These are phyloP conservation scores for Chlorella ohadii DNA, from an alignment of 139 green algal genomes.

Conservation along the genomic window DNA sequence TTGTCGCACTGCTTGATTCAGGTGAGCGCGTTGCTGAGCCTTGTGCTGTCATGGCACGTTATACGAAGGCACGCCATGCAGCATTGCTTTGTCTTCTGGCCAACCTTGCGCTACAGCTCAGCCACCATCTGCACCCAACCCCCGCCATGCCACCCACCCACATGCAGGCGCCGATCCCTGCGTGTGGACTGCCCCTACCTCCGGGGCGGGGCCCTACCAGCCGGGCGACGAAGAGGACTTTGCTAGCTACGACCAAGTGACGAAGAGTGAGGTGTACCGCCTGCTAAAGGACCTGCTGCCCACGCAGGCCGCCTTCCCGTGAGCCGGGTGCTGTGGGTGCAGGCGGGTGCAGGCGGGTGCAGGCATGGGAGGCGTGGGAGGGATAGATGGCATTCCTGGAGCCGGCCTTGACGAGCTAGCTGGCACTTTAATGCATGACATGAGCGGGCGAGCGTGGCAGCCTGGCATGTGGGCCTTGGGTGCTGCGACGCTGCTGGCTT, in stretches of 20 bases:
- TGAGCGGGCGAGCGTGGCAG: too few relatives aligned
- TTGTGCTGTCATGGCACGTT: not conserved
- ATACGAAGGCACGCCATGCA: not conserved
- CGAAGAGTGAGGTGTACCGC: not conserved
- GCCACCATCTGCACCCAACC: too few relatives aligned
- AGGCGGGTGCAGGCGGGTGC: too few relatives aligned
- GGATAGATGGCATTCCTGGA: too few relatives aligned
- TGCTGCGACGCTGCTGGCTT: too few relatives aligned
- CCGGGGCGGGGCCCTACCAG: not conserved
- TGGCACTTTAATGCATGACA: too few relatives aligned
- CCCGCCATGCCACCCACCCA: not conserved
- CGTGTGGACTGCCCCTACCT: not conserved
- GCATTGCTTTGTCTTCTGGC: too few relatives aligned
- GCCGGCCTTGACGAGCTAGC: too few relatives aligned
- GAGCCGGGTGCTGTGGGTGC: not conserved
- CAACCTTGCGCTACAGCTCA: too few relatives aligned
- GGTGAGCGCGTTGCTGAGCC: not conserved
- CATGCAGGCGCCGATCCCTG: constrained; percentile 1
- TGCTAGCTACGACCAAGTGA: not conserved
- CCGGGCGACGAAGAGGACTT: not conserved
- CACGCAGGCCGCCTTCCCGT: not conserved
- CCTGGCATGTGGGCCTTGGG: too few relatives aligned
- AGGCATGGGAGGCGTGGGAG: too few relatives aligned
- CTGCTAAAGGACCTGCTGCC: constrained; percentile 4
- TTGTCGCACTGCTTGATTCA: not conserved